Evolutionary conservation across 1,284 basidiomycete genomes (phyloP).

Genomic region (Leccinum pachyderme): DNA sequence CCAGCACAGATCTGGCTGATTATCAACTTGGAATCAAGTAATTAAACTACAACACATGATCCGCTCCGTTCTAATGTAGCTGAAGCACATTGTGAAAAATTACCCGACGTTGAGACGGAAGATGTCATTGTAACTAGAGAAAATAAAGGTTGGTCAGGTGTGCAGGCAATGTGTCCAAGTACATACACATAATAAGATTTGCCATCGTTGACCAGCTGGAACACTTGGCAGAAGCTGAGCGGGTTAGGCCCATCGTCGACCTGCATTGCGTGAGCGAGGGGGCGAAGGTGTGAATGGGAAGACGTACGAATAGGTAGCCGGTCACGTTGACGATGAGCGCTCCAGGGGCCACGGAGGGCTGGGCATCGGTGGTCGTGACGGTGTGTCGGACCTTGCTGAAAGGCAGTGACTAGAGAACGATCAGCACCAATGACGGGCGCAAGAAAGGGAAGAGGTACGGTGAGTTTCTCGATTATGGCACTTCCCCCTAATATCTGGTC

Average conservation of each 20-base stretch:
- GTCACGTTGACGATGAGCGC: slow-evolving; percentile 87
- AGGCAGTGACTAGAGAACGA: slow-evolving; percentile 61
- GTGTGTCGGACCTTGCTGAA: slow-evolving; percentile 84
- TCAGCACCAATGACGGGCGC: slow-evolving; percentile 1
- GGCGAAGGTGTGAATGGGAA: background rate
- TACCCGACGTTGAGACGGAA: slow-evolving; percentile 81
- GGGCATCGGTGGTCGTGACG: slow-evolving; percentile 84
- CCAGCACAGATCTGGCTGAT: background rate
- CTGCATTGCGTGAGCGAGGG: slow-evolving; percentile 38
- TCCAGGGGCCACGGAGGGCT: slow-evolving; percentile 70
- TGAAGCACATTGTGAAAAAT: slow-evolving; percentile 1
- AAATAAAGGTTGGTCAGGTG: slow-evolving; percentile 3
- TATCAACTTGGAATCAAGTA: background rate
- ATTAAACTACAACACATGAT: slow-evolving; percentile 16
- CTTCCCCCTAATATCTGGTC: slow-evolving; percentile 56
- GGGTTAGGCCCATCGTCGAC: slow-evolving; percentile 82
- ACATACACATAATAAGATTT: slow-evolving; percentile 83
- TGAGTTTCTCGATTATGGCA: slow-evolving; percentile 79
- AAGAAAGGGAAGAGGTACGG: slow-evolving; percentile 43
- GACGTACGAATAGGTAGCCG: slow-evolving; percentile 71
- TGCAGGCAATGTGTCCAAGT: background rate
- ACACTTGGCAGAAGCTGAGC: slow-evolving; percentile 88
- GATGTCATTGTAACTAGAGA: slow-evolving; percentile 74
- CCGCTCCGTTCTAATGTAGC: slow-evolving; percentile 5
- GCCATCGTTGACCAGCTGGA: slow-evolving; percentile 85